Base-by-base conservation (phyloP, 768 basidiomycete species). In the Collybia nuda region DNA sequence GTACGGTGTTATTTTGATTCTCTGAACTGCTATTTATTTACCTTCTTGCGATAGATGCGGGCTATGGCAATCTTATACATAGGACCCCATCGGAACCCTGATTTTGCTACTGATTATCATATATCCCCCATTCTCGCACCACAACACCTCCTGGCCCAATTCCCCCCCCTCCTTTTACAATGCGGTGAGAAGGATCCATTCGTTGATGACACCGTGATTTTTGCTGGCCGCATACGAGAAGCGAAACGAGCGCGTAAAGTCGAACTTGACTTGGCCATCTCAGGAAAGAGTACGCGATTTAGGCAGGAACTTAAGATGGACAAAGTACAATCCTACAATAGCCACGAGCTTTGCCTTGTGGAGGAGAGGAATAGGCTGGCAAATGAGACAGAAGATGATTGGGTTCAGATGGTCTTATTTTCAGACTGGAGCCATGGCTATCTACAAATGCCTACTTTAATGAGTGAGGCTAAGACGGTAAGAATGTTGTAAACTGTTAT, bases 51-150 rank as follows among this genome's bases (percentile, higher is more conserved):
- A n/a, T 59, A 98, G 96, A 98, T 98, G 93, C 90, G 97, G 29
- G 95, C 96, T 0, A 99, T 99, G 97, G 96, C 96, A 2, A 95
- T 97, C 62, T 72, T 96, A 55, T 97, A 97, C 70, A 88, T 99
- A 52, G 96, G 96, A 1, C 96, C 97, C 1, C 83, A 90, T 61
- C 87, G 86, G 45, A 89, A 93, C 64, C 97, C 97, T 6, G 94
- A 98, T 67, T 95, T 99, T 65, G 82, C 84, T 48, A 88, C 88
- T 15, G 95, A 99, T 74, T 98, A 98, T 69, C 87, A 92, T 71
- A 85, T 99, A 57, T 98, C 96, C 15, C 97, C 97, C 1, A 89
- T 99, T 60, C 80, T 98, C 44, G 83, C 95, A 6, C 96, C 96
- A 4, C 74, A 78, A 43, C 74, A 82, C 47, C 74, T 98, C 2